Evolutionary conservation across 805 yeast genomes (phyloP).

Genomic region (Barnettozyma californica): DNA sequence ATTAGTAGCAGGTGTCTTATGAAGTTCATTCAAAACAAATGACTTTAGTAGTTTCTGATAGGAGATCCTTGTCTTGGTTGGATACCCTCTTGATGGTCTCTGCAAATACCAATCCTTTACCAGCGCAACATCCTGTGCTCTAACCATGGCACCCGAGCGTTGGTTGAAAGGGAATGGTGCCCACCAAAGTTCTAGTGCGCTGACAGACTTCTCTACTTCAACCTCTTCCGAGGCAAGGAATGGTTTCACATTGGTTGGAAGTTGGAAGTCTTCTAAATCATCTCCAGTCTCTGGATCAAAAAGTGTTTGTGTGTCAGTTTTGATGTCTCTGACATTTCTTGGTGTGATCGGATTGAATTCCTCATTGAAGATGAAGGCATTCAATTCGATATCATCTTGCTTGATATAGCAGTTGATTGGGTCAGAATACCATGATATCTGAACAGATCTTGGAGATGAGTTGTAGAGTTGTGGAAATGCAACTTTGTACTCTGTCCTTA

Average conservation of each 20-base stretch:
- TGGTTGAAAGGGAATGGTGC: constrained; percentile 85
- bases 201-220: constrained; percentile 40
- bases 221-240: constrained; percentile 42
- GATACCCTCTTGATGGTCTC: constrained; percentile 53
- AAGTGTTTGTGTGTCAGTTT: constrained; percentile 19
- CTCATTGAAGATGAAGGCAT: constrained; percentile 53
- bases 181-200: constrained; percentile 65
- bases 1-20: constrained; percentile 37
- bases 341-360: constrained; percentile 51
- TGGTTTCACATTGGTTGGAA: constrained; percentile 45
- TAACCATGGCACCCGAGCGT: constrained; percentile 61
- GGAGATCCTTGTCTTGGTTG: constrained; percentile 78
- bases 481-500: constrained; percentile 78
- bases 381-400: constrained; percentile 38
- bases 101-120: constrained; percentile 78
- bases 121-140: constrained; percentile 89
- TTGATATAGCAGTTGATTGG: constrained; percentile 50
- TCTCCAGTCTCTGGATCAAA: constrained; percentile 28
- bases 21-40: constrained; percentile 67
- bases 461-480: constrained; percentile 86
- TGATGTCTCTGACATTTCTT: constrained; percentile 23
- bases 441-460: constrained; percentile 63
- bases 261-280: constrained; percentile 33
- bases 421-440: constrained; percentile 56
- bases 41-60: constrained; percentile 84